Conservation (phyloP, 108 stramenopile species). For the Stephanodiscus triporus region DNA sequence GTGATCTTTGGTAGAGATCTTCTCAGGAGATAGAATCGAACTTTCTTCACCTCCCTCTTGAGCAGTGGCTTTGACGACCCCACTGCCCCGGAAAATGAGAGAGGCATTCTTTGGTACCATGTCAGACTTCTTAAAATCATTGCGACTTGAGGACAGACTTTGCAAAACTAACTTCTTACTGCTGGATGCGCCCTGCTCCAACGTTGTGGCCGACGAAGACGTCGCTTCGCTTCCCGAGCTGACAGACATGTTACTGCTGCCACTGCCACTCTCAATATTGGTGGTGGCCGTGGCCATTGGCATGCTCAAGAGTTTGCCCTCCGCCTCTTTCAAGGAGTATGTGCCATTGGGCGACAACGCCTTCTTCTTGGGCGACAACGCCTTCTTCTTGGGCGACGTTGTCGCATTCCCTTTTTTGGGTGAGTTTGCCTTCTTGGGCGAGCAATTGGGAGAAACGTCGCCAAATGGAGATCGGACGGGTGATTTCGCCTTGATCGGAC, state of each 20-base stretch:
- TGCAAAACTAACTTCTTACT: not conserved
- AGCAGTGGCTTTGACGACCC: slow-evolving; percentile 2
- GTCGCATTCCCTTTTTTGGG: not conserved
- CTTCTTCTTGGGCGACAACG: slow-evolving; percentile 10
- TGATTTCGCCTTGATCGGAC: slow-evolving; percentile 19
- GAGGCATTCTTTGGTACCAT: not conserved
- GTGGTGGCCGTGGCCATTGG: not conserved
- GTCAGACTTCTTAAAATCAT: not conserved
- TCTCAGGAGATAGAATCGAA: slow-evolving; percentile 8
- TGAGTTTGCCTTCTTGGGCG: not conserved
- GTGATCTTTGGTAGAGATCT: slow-evolving; percentile 2
- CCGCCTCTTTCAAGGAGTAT: slow-evolving; percentile 42
- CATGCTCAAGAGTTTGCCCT: not conserved
- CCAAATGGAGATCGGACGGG: slow-evolving; percentile 33
- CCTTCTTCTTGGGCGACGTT: slow-evolving; percentile 8
- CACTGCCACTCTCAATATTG: slow-evolving; percentile 2
- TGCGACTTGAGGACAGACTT: slow-evolving; percentile 8
- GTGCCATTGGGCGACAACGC: slow-evolving; percentile 33
- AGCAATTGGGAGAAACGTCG: slow-evolving; percentile 35
- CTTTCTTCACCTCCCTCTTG: not conserved
- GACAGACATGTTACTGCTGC: slow-evolving; percentile 17
- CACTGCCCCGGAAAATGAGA: not conserved
- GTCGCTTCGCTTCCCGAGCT: slow-evolving; percentile 14
- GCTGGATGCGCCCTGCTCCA: not conserved
- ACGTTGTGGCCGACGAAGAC: not conserved